A percentile compares a stretch with the other conserved stretches of the same genome.
phyloP scores from a whole-genome alignment of 2,329 filamentous ascomycete species.

The Elsinoe ampelina region DNA sequence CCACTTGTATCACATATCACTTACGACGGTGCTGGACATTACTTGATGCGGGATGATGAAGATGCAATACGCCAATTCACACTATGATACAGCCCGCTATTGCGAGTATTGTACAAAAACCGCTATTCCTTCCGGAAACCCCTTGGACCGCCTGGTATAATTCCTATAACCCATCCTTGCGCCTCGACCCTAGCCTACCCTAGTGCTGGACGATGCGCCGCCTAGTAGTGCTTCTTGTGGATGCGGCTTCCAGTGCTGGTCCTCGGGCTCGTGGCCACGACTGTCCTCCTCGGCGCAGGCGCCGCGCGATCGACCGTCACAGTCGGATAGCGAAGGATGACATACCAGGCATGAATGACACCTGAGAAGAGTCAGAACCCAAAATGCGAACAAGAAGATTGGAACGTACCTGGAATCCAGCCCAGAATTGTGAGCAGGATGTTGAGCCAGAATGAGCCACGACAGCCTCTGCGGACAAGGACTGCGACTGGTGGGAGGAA shows the following conservation, averaged over 20 bases:
- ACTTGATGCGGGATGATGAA: no score
- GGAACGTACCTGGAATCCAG: conserved; percentile 10
- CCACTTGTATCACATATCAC: no score
- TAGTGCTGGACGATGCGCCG: not conserved
- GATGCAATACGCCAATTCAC: not conserved
- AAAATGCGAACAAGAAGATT: no score
- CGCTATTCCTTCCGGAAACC: not conserved
- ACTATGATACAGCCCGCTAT: not conserved
- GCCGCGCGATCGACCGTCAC: conserved; percentile 4
- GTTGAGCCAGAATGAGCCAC: conserved; percentile 13
- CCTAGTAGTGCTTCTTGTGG: conserved; percentile 10
- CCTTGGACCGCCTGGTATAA: not conserved
- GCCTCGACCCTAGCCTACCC: not conserved
- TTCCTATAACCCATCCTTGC: not conserved
- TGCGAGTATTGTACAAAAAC: not conserved
- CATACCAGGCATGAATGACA: conserved; percentile 15
- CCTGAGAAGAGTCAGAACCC: not conserved
- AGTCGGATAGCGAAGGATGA: conserved; percentile 13
- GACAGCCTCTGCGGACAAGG: conserved; percentile 13
- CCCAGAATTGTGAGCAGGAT: conserved; percentile 14
- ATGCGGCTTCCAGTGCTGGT: not conserved
- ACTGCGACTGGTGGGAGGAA: conserved; percentile 17
- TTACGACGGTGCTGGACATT: no score
- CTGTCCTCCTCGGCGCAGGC: not conserved
- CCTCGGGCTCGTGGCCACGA: conserved; percentile 3